phyloP scores from a whole-genome alignment of 495 filamentous ascomycete species.

The Xylaria scruposa region DNA sequence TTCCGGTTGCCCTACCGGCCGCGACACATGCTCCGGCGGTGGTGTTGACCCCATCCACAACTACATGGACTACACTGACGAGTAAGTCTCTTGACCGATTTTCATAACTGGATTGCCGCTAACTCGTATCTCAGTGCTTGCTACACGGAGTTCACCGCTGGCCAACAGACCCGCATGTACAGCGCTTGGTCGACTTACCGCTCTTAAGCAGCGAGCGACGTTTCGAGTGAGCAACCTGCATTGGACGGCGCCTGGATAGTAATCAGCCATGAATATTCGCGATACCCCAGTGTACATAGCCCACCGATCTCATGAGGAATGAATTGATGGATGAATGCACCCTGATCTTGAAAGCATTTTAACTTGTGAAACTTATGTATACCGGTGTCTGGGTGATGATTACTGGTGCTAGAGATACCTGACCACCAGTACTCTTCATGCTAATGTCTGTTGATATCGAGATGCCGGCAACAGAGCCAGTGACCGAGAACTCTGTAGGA shows the following conservation, averaged over 20 bases:
- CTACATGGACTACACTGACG: slow-evolving; percentile 69
- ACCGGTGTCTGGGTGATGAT: neutral
- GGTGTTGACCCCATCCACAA: slow-evolving; percentile 66
- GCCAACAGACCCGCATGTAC: slow-evolving; percentile 52
- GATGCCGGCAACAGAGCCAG: neutral
- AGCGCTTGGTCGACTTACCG: slow-evolving; percentile 53
- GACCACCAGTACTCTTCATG: neutral
- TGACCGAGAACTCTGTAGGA: neutral
- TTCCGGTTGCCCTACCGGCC: slow-evolving; percentile 62
- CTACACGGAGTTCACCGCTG: slow-evolving; percentile 53
- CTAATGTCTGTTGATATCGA: neutral
- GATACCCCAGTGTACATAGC: slow-evolving; percentile 34
- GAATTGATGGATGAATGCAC: slow-evolving; percentile 23
- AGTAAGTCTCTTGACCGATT: slow-evolving; percentile 43
- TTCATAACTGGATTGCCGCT: slow-evolving; percentile 10
- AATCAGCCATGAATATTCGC: slow-evolving; percentile 11
- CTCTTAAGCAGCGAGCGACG: slow-evolving; percentile 31
- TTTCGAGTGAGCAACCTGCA: neutral
- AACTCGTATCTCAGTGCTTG: slow-evolving; percentile 38
- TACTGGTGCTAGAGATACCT: neutral
- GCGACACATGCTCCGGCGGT: slow-evolving; percentile 58
- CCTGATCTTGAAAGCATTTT: neutral
- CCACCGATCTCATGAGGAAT: slow-evolving; percentile 20
- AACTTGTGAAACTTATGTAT: neutral
- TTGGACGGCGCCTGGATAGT: neutral